Conservation (phyloP, 1,139 yeast species). For the Diutina siamensis region DNA sequence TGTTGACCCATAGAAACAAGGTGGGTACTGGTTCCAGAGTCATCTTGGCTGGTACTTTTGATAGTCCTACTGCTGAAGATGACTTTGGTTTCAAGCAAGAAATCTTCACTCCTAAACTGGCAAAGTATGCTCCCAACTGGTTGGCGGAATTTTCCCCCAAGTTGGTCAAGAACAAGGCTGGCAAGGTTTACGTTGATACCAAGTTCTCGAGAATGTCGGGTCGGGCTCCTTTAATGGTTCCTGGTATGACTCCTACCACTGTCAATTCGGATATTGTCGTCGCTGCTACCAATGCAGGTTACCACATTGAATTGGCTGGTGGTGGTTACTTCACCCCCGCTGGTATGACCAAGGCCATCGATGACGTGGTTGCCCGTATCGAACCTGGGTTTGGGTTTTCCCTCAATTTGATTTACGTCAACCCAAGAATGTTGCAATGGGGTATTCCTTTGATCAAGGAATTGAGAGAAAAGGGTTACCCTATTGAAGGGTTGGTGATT, state of each 20-base stretch:
- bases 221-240: slow-evolving; percentile 93
- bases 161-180: slow-evolving; percentile 59
- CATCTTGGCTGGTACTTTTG: slow-evolving; percentile 86
- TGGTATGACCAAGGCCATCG: slow-evolving; percentile 64
- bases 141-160: slow-evolving; percentile 78
- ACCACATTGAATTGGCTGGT: slow-evolving; percentile 95
- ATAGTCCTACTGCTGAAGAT: slow-evolving; percentile 45
- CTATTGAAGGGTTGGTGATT: slow-evolving; percentile 88
- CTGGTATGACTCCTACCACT: slow-evolving; percentile 99
- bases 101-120: slow-evolving; percentile 64
- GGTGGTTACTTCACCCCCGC: slow-evolving; percentile 87
- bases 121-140: slow-evolving; percentile 88
- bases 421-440: slow-evolving; percentile 98
- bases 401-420: slow-evolving; percentile 86
- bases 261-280: slow-evolving; percentile 90
- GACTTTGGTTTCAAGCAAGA: slow-evolving; percentile 96
- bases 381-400: slow-evolving; percentile 86
- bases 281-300: slow-evolving; percentile 90
- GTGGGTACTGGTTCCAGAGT: slow-evolving; percentile 98
- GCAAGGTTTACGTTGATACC: slow-evolving; percentile 80
- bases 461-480: slow-evolving; percentile 85
- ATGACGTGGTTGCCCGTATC: slow-evolving; percentile 51
- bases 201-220: slow-evolving; percentile 88
- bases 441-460: slow-evolving; percentile 91
- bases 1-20: slow-evolving; percentile 90